These are phyloP conservation scores for Psilocybe cyanescens DNA, from an alignment of 768 basidiomycete genomes.

Conservation along the genomic window DNA sequence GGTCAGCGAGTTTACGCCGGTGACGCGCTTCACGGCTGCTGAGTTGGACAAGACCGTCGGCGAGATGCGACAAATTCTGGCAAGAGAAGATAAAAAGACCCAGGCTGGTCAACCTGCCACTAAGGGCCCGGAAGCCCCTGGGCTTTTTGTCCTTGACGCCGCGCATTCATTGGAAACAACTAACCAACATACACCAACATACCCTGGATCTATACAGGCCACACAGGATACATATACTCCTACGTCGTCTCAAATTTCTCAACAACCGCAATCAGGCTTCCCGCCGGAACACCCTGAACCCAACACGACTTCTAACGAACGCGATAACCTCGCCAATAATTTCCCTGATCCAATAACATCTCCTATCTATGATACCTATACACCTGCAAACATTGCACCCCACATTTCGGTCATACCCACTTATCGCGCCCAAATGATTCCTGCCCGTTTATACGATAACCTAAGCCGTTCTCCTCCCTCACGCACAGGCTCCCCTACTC, in stretches of 20 bases:
- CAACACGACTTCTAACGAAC: neutral
- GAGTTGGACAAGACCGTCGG: slow-evolving; percentile 69
- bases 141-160: neutral
- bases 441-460: slow-evolving; percentile 24
- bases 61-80: slow-evolving; percentile 67
- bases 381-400: slow-evolving; percentile 28
- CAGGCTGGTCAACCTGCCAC: neutral
- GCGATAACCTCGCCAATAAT: neutral
- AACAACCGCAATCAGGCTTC: no score
- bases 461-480: neutral
- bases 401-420: slow-evolving; percentile 32
- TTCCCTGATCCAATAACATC: slow-evolving; percentile 23
- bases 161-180: neutral
- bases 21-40: slow-evolving; percentile 70
- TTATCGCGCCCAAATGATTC: slow-evolving; percentile 24
- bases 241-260: neutral
- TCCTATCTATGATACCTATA: slow-evolving; percentile 27
- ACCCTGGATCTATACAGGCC: neutral
- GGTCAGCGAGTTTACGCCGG: slow-evolving; percentile 71
- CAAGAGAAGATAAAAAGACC: slow-evolving; percentile 6
- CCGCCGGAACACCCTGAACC: neutral
- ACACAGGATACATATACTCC: neutral
- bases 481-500: neutral
- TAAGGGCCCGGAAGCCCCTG: neutral
- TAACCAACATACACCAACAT: neutral